Evolutionary conservation across 1,139 yeast species (phyloP).

Genomic region (Yamadazyma taylorii): DNA sequence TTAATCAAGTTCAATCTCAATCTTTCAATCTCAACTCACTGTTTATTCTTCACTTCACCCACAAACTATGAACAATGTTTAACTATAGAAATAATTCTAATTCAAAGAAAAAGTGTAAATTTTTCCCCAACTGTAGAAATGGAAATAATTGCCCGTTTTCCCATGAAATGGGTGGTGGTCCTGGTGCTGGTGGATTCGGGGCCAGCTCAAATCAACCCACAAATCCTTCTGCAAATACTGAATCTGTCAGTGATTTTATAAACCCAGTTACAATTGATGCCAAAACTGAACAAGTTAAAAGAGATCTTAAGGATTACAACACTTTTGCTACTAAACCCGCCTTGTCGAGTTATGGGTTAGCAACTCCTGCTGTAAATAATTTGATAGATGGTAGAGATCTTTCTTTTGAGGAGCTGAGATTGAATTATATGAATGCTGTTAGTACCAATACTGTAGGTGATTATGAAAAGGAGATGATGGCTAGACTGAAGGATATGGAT

Average conservation of each 20-base stretch:
- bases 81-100: conserved; percentile 5
- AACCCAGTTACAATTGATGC: conserved; percentile 11
- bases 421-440: conserved; percentile 46
- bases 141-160: conserved; percentile 17
- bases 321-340: conserved; percentile 17
- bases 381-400: conserved; percentile 54
- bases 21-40: no score
- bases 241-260: conserved; percentile 13
- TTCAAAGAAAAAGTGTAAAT: conserved; percentile 11
- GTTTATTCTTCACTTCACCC: no score
- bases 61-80: neutral
- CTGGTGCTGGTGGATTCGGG: no score
- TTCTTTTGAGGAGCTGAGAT: conserved; percentile 57
- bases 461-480: conserved; percentile 39
- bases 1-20: neutral
- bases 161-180: conserved; percentile 12
- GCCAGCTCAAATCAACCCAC: neutral
- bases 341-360: conserved; percentile 29
- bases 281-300: conserved; percentile 14
- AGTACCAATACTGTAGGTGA: conserved; percentile 33
- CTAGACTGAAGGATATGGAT: conserved; percentile 48
- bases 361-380: conserved; percentile 27
- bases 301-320: conserved; percentile 14
- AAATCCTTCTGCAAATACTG: conserved; percentile 4
- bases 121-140: conserved; percentile 19